Evolutionary conservation across 2,329 filamentous ascomycete species (phyloP), one percentile per base, ranked within the genome.

Genomic region (Sporothrix euskadiensis): DNA sequence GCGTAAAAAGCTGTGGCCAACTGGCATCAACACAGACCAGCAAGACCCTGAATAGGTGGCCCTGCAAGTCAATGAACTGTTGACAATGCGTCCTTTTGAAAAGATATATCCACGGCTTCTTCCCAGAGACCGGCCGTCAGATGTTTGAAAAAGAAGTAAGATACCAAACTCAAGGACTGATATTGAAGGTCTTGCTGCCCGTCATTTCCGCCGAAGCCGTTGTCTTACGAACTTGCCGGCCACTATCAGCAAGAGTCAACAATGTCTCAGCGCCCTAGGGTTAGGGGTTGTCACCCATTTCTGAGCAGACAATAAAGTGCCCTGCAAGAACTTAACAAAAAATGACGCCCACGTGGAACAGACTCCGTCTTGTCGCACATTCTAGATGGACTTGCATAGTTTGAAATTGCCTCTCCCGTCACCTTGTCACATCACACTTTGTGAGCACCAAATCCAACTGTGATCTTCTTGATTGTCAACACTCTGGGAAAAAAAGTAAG

Each of bases 41-140:
- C 19, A 39, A 8, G 59, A 44, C 59, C 59, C 59, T 65, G 59
- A 65, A 65, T 65, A 65, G 59, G 9, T 26, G 10, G 35, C 59
- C 59, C 19, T 65, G 59, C 26, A 14, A 22, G 10, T 2, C 44
- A 63, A 41, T 5, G 14, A 19, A 44, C 41, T 44, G 41, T 44
- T 44, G 6, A 44, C 41, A 44, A 44, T 44, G 12, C 41, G 12
- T 44, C 41, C 9, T 22, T 19, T 4, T 41, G 5, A 14, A 1
- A 12, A n/a, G 7, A 4, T 32, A 9, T 22, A 47, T 66, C 0
- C 22, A 32, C 54, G 47, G 54, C 74, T 72, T 49, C 57, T 49
- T 49, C 39, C 39, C 69, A 49, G 56, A 71, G 10, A 61, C 54
- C 10, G 14, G 9, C 59, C n/a, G 49, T n/a, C 49, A n/a, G 3